Base-by-base conservation (phyloP, 2,329 filamentous ascomycete genomes). In the Fonsecaea pugnacius region DNA sequence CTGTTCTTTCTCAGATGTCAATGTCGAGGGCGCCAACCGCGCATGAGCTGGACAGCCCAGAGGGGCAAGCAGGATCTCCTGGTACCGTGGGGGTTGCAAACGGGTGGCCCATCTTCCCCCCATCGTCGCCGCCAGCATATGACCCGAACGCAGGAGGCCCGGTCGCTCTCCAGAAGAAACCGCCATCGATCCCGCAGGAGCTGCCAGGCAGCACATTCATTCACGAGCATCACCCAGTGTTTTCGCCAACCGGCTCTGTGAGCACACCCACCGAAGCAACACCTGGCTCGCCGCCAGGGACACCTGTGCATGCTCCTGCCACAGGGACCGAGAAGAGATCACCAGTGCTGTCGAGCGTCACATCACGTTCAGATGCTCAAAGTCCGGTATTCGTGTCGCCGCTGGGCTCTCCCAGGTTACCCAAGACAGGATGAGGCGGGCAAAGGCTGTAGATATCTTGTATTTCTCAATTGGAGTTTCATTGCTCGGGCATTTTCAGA, bases 231-330 rank as follows among this genome's bases (percentile, higher is more conserved):
- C 71, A 72, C 55, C 71, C 71, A 12, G 70, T 66, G 36, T 71
- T 63, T 53, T 54, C 63, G 24, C 24, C 53, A 9, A 27, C 40
- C n/a, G 59, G 33, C 46, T 18, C 33, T 30, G 54, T 32, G 18
- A 52, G 58, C 32, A 57, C 60, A n/a, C 52, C 63, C 48, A 62
- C 60, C 16, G 69, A 69, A 32, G 14, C 35, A 67, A 71, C 21
- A 65, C 68, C 55, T 65, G 69, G 7, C 68, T 76, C 61, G 67
- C 68, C n/a, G 62, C 71, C n/a, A 68, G 75, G 16, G 71, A 79
- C 18, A 74, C 69, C 67, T 9, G 21, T 53, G 51, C 51, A 18
- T 7, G 12, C 18, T 43, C 1, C 58, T 60, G 35, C 64, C 21
- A 12, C 43, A 38, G 51, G 60, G 24, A 7, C 40, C 21, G 63